Percentiles rank a stretch among this genome's conserved stretches.
These are phyloP conservation scores for Lodderomyces theae DNA, from an alignment of 1,139 yeast genomes.

Conservation along the genomic window DNA sequence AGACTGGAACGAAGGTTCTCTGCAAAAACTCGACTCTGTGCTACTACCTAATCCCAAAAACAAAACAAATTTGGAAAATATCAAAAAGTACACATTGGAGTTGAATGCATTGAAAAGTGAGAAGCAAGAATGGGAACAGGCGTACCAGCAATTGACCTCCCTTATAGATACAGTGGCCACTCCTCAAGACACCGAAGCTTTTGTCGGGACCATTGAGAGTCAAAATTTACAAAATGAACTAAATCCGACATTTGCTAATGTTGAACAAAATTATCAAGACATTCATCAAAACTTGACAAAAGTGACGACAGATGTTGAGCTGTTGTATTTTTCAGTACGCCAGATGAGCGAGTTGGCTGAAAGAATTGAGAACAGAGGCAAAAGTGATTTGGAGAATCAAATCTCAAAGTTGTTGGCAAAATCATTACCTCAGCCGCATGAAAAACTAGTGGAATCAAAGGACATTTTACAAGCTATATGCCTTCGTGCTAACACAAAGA, in stretches of 20 bases:
- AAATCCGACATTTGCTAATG: background rate
- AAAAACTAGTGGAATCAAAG: constrained; percentile 15
- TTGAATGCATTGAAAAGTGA: constrained; percentile 45
- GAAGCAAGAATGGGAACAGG: constrained; percentile 47
- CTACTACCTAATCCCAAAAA: constrained; percentile 59
- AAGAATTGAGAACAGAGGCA: background rate
- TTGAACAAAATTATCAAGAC: constrained; percentile 10
- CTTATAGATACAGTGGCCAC: background rate
- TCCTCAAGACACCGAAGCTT: background rate
- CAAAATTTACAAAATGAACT: background rate
- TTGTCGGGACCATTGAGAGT: background rate
- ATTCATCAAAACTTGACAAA: constrained; percentile 17
- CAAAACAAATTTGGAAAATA: constrained; percentile 44
- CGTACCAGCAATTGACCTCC: constrained; percentile 17
- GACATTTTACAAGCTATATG: constrained; percentile 23
- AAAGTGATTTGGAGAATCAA: background rate
- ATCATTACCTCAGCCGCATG: constrained; percentile 10
- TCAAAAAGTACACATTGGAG: constrained; percentile 45
- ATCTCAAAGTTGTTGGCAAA: background rate
- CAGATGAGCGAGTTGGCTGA: constrained; percentile 14
- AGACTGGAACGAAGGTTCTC: constrained; percentile 60
- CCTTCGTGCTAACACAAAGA: background rate
- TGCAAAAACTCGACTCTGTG: constrained; percentile 18
- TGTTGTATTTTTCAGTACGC: constrained; percentile 22
- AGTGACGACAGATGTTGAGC: constrained; percentile 23